Conservation (phyloP, 2,329 filamentous ascomycete genomes). For the Apiospora aurea region DNA sequence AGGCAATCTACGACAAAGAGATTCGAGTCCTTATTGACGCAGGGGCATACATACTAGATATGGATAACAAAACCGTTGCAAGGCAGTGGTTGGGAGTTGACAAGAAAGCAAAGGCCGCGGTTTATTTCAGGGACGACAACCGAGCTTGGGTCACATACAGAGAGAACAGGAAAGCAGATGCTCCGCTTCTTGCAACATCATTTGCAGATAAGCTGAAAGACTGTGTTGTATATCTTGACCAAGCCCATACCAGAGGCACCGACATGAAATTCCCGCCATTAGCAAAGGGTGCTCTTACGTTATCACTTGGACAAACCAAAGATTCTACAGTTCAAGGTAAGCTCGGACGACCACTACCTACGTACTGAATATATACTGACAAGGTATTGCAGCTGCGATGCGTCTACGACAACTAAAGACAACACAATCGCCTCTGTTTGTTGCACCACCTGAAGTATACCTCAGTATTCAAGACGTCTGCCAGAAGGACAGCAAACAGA, state of each 20-base stretch:
- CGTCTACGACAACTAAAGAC: conserved; percentile 63
- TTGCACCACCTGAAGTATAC: conserved; percentile 55
- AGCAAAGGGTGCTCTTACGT: conserved; percentile 58
- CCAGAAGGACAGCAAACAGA: not conserved
- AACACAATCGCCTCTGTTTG: conserved; percentile 58
- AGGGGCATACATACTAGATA: conserved; percentile 59
- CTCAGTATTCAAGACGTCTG: conserved; percentile 1
- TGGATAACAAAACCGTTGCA: conserved; percentile 37
- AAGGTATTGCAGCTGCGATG: conserved; percentile 67
- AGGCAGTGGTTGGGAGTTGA: conserved; percentile 57
- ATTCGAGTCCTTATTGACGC: conserved; percentile 55
- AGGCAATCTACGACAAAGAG: conserved; percentile 34
- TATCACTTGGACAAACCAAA: conserved; percentile 62
- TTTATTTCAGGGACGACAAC: not conserved
- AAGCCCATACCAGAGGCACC: conserved; percentile 63
- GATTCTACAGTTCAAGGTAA: conserved; percentile 34
- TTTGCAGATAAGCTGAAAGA: conserved; percentile 58
- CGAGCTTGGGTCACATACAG: conserved; percentile 34
- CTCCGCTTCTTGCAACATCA: conserved; percentile 58
- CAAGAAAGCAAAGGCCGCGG: conserved; percentile 38
- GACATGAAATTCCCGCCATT: conserved; percentile 60
- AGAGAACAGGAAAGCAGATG: conserved; percentile 35
- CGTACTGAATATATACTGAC: not conserved
- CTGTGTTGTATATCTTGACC: conserved; percentile 47
- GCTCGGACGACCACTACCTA: not conserved